Evolutionary conservation across 1,139 yeast genomes (phyloP).

Genomic region (Yamadazyma siamensis): DNA sequence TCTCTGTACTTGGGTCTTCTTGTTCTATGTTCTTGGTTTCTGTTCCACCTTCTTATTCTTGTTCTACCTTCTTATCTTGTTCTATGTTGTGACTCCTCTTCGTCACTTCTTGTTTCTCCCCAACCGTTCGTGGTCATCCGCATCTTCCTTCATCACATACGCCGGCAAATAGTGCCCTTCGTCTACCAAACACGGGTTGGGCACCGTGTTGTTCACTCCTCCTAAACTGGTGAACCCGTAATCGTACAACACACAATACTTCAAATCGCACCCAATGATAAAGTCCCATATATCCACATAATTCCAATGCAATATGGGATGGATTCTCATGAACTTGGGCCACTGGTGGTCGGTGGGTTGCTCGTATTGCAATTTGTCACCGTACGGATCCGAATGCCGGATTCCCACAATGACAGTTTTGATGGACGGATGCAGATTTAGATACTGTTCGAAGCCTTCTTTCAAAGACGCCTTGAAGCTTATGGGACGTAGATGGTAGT

Average conservation of each 20-base stretch:
- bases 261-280: constrained; percentile 45
- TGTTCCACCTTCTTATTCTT: too few relatives aligned
- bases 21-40: constrained; percentile 1
- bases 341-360: constrained; percentile 79
- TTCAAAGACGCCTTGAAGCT: constrained; percentile 52
- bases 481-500: constrained; percentile 45
- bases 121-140: constrained; percentile 52
- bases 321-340: constrained; percentile 79
- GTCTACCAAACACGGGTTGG: constrained; percentile 56
- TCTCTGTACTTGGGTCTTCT: too few relatives aligned
- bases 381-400: constrained; percentile 77
- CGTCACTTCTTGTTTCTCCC: constrained; percentile 22
- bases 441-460: constrained; percentile 61
- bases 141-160: constrained; percentile 55
- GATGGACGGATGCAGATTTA: constrained; percentile 43
- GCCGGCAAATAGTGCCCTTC: constrained; percentile 56
- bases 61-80: background rate
- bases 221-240: constrained; percentile 81
- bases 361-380: constrained; percentile 48
- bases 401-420: constrained; percentile 78
- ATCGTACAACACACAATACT: constrained; percentile 72
- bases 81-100: background rate
- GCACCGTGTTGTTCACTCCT: constrained; percentile 61
- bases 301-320: constrained; percentile 81
- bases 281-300: constrained; percentile 77